A percentile compares a stretch with the other conserved stretches of the same genome.
phyloP scores from a whole-genome alignment of 1,284 basidiomycete species.

The Albatrellus sp. region DNA sequence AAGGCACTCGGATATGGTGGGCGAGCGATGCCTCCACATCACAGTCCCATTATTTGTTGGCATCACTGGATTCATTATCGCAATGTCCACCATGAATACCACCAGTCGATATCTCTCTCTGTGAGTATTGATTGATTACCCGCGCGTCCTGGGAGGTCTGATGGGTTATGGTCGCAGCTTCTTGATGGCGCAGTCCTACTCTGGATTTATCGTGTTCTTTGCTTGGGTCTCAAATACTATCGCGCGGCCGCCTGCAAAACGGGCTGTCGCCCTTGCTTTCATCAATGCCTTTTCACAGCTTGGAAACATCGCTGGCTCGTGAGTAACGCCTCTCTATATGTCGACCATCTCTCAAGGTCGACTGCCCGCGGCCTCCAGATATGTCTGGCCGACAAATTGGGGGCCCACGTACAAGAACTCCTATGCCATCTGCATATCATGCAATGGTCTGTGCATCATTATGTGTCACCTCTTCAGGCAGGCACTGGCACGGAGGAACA shows the following conservation, averaged over 20 bases:
- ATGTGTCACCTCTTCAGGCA: conserved; percentile 44
- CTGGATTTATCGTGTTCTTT: conserved; percentile 56
- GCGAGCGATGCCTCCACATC: conserved; percentile 59
- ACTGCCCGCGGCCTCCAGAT: conserved; percentile 27
- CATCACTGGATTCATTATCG: conserved; percentile 60
- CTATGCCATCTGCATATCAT: conserved; percentile 41
- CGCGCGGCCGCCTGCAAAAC: conserved; percentile 55
- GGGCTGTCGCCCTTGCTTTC: conserved; percentile 65
- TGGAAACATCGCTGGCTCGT: conserved; percentile 69
- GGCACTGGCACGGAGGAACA: conserved; percentile 37
- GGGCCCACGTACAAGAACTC: conserved; percentile 28
- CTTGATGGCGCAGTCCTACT: conserved; percentile 65
- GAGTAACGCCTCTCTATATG: conserved; percentile 19
- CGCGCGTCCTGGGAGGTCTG: neutral
- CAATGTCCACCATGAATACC: conserved; percentile 55
- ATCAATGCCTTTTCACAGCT: conserved; percentile 65
- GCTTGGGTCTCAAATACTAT: conserved; percentile 66
- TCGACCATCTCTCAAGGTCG: conserved; percentile 11
- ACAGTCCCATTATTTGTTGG: conserved; percentile 39
- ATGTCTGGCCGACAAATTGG: conserved; percentile 29
- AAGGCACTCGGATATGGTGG: conserved; percentile 59
- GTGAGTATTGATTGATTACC: conserved; percentile 23
- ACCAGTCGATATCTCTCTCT: conserved; percentile 59
- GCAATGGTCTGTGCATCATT: conserved; percentile 29
- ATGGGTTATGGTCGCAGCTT: conserved; percentile 32